Conservation (phyloP, 108 stramenopile species). For the Skeletonema costatum region DNA sequence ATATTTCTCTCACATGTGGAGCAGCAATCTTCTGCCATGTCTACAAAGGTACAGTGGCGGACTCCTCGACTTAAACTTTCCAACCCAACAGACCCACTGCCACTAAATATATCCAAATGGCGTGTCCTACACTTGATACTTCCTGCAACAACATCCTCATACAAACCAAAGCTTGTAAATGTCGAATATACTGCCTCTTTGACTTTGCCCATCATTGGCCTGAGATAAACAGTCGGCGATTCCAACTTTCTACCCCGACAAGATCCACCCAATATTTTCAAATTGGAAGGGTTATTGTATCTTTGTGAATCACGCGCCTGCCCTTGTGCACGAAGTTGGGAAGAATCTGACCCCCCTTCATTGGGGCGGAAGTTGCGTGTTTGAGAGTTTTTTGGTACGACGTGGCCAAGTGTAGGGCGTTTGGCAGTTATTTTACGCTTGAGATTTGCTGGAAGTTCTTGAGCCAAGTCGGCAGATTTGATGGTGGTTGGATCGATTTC, state of each 20-base stretch:
- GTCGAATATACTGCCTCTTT: slow-evolving; percentile 93
- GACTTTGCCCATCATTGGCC: slow-evolving; percentile 99
- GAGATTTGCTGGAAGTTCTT: slow-evolving; percentile 74
- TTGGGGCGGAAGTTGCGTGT: slow-evolving; percentile 32
- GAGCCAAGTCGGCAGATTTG: neutral
- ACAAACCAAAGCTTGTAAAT: slow-evolving; percentile 87
- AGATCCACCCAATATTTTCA: slow-evolving; percentile 82
- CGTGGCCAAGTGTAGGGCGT: slow-evolving; percentile 72
- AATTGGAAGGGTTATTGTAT: slow-evolving; percentile 78
- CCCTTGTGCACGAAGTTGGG: slow-evolving; percentile 76
- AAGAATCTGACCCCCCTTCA: slow-evolving; percentile 64
- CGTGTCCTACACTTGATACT: slow-evolving; percentile 36
- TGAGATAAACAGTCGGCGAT: slow-evolving; percentile 91
- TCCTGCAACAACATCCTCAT: slow-evolving; percentile 50
- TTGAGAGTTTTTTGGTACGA: slow-evolving; percentile 63
- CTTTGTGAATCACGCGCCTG: slow-evolving; percentile 60
- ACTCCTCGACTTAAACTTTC: slow-evolving; percentile 93
- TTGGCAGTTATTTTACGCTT: slow-evolving; percentile 71
- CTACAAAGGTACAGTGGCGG: slow-evolving; percentile 85
- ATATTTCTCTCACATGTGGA: slow-evolving; percentile 72
- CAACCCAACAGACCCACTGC: slow-evolving; percentile 92
- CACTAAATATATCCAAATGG: slow-evolving; percentile 93
- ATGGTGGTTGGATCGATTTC: neutral
- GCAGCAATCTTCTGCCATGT: slow-evolving; percentile 79
- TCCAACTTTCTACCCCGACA: slow-evolving; percentile 81